Percentiles rank a stretch among this genome's conserved stretches.
Conservation (phyloP, 2,329 filamentous ascomycete genomes). For the Balansia obtecta region DNA sequence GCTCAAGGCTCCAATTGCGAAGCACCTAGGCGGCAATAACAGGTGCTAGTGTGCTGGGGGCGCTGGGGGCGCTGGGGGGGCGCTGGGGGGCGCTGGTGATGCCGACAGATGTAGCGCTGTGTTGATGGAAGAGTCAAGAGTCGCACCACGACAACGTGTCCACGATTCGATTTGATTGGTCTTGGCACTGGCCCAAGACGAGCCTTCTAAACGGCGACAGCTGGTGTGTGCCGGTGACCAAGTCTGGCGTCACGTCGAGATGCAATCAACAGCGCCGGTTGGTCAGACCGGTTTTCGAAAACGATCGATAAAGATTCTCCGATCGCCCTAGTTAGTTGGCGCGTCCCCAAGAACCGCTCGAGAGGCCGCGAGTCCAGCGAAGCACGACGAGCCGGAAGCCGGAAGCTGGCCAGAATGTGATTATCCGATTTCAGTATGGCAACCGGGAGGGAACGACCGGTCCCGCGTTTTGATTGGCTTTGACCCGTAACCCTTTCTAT, state of each 20-base stretch:
- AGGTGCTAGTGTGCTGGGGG: not conserved
- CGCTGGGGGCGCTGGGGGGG: too few species aligned
- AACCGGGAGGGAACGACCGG: not conserved
- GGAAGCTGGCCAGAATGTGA: not conserved
- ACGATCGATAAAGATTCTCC: not conserved
- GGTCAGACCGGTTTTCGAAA: not conserved
- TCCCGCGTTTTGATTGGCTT: not conserved
- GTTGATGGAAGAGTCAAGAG: not conserved
- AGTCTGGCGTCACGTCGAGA: not conserved
- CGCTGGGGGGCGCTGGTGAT: not conserved
- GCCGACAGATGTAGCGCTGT: slow-evolving; percentile 1
- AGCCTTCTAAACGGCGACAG: too few species aligned
- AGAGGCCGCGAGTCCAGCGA: not conserved
- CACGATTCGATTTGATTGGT: too few species aligned
- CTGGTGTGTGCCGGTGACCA: slow-evolving; percentile 1
- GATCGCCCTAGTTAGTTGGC: not conserved
- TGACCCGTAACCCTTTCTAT: not conserved
- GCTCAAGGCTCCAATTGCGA: not conserved
- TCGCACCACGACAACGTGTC: slow-evolving; percentile 2
- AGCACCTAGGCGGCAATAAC: not conserved
- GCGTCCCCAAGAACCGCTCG: not conserved
- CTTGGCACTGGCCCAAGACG: too few species aligned
- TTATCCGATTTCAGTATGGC: not conserved
- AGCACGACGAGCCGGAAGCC: not conserved
- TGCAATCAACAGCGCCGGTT: not conserved